phyloP scores from a whole-genome alignment of 345 rosid species.

The Anastatica hierochuntica region DNA sequence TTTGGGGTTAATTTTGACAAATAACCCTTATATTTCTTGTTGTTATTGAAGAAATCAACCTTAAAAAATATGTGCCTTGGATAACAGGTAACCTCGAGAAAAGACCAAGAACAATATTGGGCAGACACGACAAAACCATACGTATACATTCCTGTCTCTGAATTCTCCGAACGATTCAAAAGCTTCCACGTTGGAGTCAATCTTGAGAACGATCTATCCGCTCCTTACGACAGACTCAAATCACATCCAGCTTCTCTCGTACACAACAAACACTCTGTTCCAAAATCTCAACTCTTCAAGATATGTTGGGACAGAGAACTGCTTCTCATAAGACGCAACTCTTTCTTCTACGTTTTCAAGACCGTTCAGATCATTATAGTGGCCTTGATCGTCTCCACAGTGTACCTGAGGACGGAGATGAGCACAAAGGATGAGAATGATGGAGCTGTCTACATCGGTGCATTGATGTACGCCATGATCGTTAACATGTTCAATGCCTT shows the following conservation, averaged over 20 bases:
- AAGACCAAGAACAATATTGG: slow-evolving; percentile 95
- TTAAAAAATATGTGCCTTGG: slow-evolving; percentile 1
- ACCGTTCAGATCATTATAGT: slow-evolving; percentile 54
- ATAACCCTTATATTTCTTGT: background rate
- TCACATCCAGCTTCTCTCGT: slow-evolving; percentile 69
- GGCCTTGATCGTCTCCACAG: slow-evolving; percentile 48
- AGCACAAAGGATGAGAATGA: slow-evolving; percentile 40
- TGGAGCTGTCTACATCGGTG: slow-evolving; percentile 42
- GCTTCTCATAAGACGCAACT: slow-evolving; percentile 58
- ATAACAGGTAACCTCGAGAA: slow-evolving; percentile 70
- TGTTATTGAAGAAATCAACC: background rate
- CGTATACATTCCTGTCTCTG: slow-evolving; percentile 51
- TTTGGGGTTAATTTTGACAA: too few relatives aligned
- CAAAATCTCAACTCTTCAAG: slow-evolving; percentile 53
- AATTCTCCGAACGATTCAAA: slow-evolving; percentile 53
- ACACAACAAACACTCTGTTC: slow-evolving; percentile 45
- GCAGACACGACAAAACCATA: slow-evolving; percentile 50
- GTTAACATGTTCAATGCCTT: slow-evolving; percentile 84
- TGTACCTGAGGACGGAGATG: slow-evolving; percentile 58
- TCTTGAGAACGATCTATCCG: slow-evolving; percentile 45
- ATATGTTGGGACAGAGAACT: slow-evolving; percentile 78
- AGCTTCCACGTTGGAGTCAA: slow-evolving; percentile 57
- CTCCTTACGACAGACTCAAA: slow-evolving; percentile 47
- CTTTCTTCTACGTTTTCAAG: slow-evolving; percentile 64
- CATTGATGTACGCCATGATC: slow-evolving; percentile 40